Base-by-base conservation (phyloP, 805 yeast genomes). In the Cyberlindnera xishuangbannaensis region DNA sequence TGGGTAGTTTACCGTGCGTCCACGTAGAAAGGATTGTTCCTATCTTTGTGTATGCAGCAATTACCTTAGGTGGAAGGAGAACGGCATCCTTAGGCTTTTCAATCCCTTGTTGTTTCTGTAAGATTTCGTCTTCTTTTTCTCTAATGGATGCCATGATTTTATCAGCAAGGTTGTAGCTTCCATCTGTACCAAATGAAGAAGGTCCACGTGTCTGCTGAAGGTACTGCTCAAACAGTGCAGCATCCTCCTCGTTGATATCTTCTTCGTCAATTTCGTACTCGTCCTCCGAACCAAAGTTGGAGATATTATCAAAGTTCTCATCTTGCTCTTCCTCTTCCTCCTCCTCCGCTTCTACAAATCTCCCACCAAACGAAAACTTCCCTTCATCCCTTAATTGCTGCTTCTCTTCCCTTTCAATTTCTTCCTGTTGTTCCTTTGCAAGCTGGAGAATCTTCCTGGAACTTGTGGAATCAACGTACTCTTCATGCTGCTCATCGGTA, bases 1-100 rank as follows among this genome's bases (percentile, higher is more conserved):
- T 88, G n/a, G 98, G 98, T 33, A 92, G 69, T 59, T 88, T 88
- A 31, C 98, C 99, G 51, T 92, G 95, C 25, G 88, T 82, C 76
- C 94, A 92, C 5, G 94, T 77, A 15, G 86, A 71, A 39, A 92
- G 67, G 33, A 90, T 78, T 46, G 78, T 78, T 7, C 97, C 97
- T 28, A 92, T 90, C 53, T 85, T 85, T 30, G 85, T 80, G 57
- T 90, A 92, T 1, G 96, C 97, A 44, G 83, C 87, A 50, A 92
- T 87, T 36, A 92, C 97, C 57, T 92, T 88, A 37, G 96, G 96
- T 6, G 99, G 98, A 39, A 92, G 69, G 47, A 83, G 69, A 4
- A 90, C 96, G 33, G 80, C 85, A 48, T 85, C 90, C 15, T 56
- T 63, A 12, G 69, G 75, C 57, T 64, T 67, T 47, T 56, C 58